phyloP scores from a whole-genome alignment of 768 basidiomycete genomes.

The Heimioporus sp. region DNA sequence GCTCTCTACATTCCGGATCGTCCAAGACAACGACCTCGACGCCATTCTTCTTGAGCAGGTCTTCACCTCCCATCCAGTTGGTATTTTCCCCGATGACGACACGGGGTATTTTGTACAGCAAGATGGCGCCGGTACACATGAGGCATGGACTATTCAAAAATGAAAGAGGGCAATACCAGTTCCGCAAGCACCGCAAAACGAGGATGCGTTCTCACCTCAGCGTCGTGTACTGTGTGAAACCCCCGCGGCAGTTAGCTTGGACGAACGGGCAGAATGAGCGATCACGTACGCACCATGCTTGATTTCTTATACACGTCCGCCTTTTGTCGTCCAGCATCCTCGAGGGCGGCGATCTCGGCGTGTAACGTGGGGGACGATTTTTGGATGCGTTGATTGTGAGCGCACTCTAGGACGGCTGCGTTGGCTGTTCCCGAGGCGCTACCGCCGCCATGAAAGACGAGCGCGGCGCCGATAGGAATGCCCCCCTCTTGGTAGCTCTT shows the following conservation, averaged over 20 bases:
- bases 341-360: conserved; percentile 49
- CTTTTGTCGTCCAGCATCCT: conserved; percentile 50
- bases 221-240: conserved; percentile 34
- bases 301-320: conserved; percentile 43
- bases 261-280: too few species aligned
- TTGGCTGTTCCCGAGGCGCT: conserved; percentile 4
- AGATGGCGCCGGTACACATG: conserved; percentile 64
- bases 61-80: conserved; percentile 54
- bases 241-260: background rate
- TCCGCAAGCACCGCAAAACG: background rate
- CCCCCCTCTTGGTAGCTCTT: conserved; percentile 52
- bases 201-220: conserved; percentile 28
- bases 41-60: conserved; percentile 48
- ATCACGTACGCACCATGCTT: conserved; percentile 48
- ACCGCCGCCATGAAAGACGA: conserved; percentile 34
- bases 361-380: conserved; percentile 42
- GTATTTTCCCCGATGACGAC: conserved; percentile 65
- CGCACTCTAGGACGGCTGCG: conserved; percentile 38
- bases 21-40: conserved; percentile 53
- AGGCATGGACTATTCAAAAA: conserved; percentile 48
- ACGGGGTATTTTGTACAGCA: conserved; percentile 63
- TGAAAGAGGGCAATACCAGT: background rate
- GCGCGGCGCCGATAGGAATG: conserved; percentile 59
- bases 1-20: conserved; percentile 46
- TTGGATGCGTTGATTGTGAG: conserved; percentile 47